These are phyloP conservation scores for Pyrenophora seminiperda DNA, from an alignment of 2,329 filamentous ascomycete genomes.

Conservation along the genomic window DNA sequence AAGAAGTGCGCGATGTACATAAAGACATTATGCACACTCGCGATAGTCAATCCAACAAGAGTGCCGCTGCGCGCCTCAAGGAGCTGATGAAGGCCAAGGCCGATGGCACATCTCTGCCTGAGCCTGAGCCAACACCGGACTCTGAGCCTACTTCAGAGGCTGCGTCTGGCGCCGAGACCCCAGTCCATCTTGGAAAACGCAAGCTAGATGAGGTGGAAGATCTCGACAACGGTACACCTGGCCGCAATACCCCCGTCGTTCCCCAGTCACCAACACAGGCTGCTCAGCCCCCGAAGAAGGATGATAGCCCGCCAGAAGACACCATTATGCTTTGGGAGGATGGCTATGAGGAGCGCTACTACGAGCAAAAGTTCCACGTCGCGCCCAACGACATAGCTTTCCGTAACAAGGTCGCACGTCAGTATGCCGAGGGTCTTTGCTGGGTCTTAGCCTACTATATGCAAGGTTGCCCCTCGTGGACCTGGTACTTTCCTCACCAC, in stretches of 20 bases:
- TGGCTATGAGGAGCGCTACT: conserved; percentile 93
- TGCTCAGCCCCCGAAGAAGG: conserved; percentile 36
- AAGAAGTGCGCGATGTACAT: conserved; percentile 62
- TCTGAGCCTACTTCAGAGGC: conserved; percentile 22
- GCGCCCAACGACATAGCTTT: conserved; percentile 82
- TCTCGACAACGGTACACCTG: conserved; percentile 63
- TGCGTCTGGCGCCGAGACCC: conserved; percentile 43
- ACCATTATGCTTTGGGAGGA: conserved; percentile 92
- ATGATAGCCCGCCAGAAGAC: conserved; percentile 72
- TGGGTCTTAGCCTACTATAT: conserved; percentile 99
- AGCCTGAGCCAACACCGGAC: conserved; percentile 27
- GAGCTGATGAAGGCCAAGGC: conserved; percentile 65
- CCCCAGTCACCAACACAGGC: conserved; percentile 55
- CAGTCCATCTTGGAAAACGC: conserved; percentile 70
- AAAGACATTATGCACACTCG: conserved; percentile 88
- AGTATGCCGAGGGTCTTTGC: conserved; percentile 92
- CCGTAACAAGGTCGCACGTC: conserved; percentile 81
- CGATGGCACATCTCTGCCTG: conserved; percentile 32
- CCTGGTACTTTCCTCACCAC: conserved; percentile 98
- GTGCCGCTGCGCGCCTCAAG: conserved; percentile 84
- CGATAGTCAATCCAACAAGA: conserved; percentile 80
- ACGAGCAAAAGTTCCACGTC: conserved; percentile 93
- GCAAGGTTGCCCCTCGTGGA: conserved; percentile 97
- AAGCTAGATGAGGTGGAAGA: conserved; percentile 75
- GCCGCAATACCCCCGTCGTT: conserved; percentile 61